Evolutionary conservation across 169 alveolate genomes (phyloP).

Genomic region (Eimeria falciformis): DNA sequence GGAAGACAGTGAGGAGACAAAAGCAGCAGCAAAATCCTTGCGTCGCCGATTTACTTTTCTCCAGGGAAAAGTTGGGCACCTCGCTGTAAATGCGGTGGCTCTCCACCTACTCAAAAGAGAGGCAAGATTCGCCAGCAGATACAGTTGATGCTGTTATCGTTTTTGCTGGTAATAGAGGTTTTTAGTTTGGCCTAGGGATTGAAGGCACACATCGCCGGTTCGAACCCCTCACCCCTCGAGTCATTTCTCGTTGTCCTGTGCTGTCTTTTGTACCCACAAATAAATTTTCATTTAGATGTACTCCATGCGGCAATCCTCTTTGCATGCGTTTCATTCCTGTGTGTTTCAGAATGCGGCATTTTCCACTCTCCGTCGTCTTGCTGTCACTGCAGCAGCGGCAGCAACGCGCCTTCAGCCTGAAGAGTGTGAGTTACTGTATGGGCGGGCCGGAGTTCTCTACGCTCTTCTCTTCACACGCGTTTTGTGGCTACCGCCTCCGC

Average conservation of each 20-base stretch:
- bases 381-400: conserved; percentile 39
- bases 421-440: conserved; percentile 89
- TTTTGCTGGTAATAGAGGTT: neutral
- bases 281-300: no score
- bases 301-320: no score
- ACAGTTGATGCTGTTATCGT: neutral
- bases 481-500: conserved; percentile 71
- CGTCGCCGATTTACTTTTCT: conserved; percentile 54
- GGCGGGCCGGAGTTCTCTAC: conserved; percentile 90
- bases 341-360: conserved; percentile 19
- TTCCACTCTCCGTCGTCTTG: conserved; percentile 21
- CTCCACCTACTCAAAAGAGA: conserved; percentile 14
- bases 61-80: conserved; percentile 43
- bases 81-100: conserved; percentile 19
- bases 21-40: conserved; percentile 53
- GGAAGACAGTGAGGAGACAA: neutral
- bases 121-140: conserved; percentile 21
- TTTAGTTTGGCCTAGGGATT: neutral
- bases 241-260: no score
- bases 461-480: conserved; percentile 83
- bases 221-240: no score
- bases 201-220: no score
- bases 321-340: no score
- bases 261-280: no score
- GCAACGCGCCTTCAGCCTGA: conserved; percentile 12